phyloP scores from a whole-genome alignment of 768 basidiomycete species.

The Boletus vinaceobasis region DNA sequence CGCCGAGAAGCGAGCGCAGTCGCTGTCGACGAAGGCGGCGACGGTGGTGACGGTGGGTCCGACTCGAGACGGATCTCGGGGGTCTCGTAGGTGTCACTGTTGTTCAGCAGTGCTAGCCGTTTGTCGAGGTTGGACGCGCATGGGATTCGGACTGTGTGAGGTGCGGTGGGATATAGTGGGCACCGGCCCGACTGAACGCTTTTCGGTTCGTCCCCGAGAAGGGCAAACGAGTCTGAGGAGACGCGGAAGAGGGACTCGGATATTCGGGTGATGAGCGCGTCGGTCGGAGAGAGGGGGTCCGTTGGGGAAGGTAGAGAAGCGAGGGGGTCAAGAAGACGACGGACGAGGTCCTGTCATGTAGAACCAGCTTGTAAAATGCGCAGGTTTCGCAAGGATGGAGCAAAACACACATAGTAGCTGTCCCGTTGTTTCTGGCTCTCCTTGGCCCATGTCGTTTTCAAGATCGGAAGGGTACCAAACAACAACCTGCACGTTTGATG shows the following conservation, averaged over 20 bases:
- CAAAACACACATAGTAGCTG: conserved; percentile 64
- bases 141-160: conserved; percentile 44
- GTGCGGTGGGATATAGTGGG: conserved; percentile 49
- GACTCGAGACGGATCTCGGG: conserved; percentile 43
- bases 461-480: conserved; percentile 55
- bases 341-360: conserved; percentile 58
- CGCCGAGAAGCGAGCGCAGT: conserved; percentile 27
- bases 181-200: conserved; percentile 31
- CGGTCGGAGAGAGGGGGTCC: conserved; percentile 38
- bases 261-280: conserved; percentile 46
- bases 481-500: conserved; percentile 44
- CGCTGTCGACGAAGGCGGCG: conserved; percentile 33
- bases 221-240: conserved; percentile 46
- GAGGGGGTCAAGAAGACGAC: conserved; percentile 57
- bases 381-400: neutral
- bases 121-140: conserved; percentile 52
- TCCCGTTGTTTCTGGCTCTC: conserved; percentile 61
- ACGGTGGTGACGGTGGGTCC: neutral
- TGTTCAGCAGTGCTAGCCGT: conserved; percentile 47
- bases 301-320: conserved; percentile 41
- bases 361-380: conserved; percentile 9
- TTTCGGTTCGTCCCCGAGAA: conserved; percentile 54
- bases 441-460: conserved; percentile 56
- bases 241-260: conserved; percentile 57
- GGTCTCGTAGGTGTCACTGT: conserved; percentile 17